Evolutionary conservation across 345 rosid species (phyloP).

Genomic region (Heritiera fomes): DNA sequence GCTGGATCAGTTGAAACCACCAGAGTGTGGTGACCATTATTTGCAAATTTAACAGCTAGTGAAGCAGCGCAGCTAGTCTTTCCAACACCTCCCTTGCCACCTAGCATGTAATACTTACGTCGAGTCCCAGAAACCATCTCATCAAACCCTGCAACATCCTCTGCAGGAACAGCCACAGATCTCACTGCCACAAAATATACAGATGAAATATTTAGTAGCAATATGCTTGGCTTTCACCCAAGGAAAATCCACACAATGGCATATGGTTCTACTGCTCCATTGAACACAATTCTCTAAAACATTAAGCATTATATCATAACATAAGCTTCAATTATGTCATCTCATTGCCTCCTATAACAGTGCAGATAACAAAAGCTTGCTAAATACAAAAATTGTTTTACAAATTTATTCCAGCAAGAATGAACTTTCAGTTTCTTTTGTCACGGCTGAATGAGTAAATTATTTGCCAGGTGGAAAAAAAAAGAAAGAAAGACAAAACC

Average conservation of each 20-base stretch:
- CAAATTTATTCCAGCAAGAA: not conserved
- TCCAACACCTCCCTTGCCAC: slow-evolving; percentile 99
- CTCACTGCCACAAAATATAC: slow-evolving; percentile 54
- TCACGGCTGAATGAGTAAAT: not conserved
- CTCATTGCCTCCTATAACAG: not conserved
- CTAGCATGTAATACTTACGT: slow-evolving; percentile 95
- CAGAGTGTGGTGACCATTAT: slow-evolving; percentile 93
- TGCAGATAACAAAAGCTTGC: not conserved
- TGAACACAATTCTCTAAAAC: not conserved
- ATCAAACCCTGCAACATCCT: slow-evolving; percentile 68
- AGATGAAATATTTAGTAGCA: not conserved
- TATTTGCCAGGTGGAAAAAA: not conserved
- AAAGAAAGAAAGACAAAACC: not conserved
- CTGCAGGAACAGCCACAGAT: slow-evolving; percentile 82
- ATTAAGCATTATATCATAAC: not conserved
- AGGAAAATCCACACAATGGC: slow-evolving; percentile 2
- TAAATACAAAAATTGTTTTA: not conserved
- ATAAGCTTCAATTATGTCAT: not conserved
- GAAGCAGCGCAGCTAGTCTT: slow-evolving; percentile 99
- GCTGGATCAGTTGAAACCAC: slow-evolving; percentile 99
- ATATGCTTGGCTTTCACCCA: not conserved
- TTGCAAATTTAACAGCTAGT: slow-evolving; percentile 92
- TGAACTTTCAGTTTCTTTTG: not conserved
- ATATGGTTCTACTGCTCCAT: not conserved
- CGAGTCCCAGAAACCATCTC: slow-evolving; percentile 82